These are phyloP conservation scores for Naganishia vishniacii DNA, from an alignment of 768 basidiomycete species.

Conservation along the genomic window DNA sequence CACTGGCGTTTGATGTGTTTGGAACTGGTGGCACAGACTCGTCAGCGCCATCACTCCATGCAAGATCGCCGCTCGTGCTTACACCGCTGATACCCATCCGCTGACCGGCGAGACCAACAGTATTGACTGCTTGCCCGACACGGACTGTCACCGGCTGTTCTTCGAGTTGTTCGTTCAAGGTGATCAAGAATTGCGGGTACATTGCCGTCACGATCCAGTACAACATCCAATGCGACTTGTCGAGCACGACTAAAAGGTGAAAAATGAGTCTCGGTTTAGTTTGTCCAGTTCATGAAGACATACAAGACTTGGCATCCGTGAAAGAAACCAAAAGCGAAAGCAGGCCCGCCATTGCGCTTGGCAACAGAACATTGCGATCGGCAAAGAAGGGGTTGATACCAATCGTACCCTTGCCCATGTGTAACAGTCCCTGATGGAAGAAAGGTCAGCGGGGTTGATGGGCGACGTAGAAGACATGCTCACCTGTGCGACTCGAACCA, in stretches of 20 bases:
- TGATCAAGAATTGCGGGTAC: conserved; percentile 98
- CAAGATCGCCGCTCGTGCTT: conserved; percentile 25
- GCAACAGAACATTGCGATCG: conserved; percentile 82
- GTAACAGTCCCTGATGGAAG: conserved; percentile 74
- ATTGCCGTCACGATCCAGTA: conserved; percentile 93
- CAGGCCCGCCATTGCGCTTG: conserved; percentile 80
- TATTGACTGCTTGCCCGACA: conserved; percentile 91
- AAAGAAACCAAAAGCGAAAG: conserved; percentile 84
- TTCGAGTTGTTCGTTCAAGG: conserved; percentile 84
- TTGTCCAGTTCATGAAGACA: conserved; percentile 49
- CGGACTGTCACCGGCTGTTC: conserved; percentile 83
- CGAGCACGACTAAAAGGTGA: conserved; percentile 66
- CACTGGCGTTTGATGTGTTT: conserved; percentile 94
- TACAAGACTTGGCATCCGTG: conserved; percentile 87
- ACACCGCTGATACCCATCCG: conserved; percentile 55
- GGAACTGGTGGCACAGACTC: conserved; percentile 56
- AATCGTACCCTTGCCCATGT: conserved; percentile 99
- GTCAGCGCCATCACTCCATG: not conserved
- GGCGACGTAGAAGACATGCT: conserved; percentile 18
- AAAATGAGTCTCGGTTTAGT: not conserved
- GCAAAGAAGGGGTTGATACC: conserved; percentile 94
- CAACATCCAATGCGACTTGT: conserved; percentile 97
- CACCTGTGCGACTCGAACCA: conserved; percentile 75
- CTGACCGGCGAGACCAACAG: conserved; percentile 96
- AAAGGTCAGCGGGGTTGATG: not conserved